Base-by-base conservation (phyloP, 306 rosid species). In the Glycine soja region DNA sequence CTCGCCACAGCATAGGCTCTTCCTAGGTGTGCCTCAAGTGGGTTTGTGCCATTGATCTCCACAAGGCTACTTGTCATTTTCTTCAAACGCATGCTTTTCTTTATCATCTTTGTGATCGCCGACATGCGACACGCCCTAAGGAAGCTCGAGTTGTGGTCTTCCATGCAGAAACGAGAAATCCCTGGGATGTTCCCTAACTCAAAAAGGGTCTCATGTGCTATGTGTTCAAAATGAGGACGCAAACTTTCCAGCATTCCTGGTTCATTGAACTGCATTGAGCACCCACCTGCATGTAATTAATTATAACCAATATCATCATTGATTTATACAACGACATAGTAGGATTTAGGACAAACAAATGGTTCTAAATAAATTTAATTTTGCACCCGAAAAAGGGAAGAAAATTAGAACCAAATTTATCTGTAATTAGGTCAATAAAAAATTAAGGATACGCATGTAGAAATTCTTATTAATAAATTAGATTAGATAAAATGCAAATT, bases 71-170 rank as follows among this genome's bases (percentile, higher is more conserved):
- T 3, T 12, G 16, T 30, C 45, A 62, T 32, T 0, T 10, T 62
- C 43, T 34, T 62, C 45, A 34, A 4, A 3, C 43, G 42, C 69
- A 62, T 62, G 15, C 69, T 12, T 6, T 62, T 45, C 42, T 6
- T 62, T 30, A 62, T 62, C 45, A 3, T 11, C 69, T 62, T 62
- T 2, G 45, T 62, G 2, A 11, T 30, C 16, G 13, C 69, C 9
- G 69, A 62, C 69, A 62, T 62, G 45, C 69, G 69, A 34, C 69
- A 62, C 4, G 69, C 69, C 16, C 69, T 62, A 32, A 10, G 16
- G 69, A 62, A 34, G 69, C 45, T 30, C 9, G 18, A 0, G 18
- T 62, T 62, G 4, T 62, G 69, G 7, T 34, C 16, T 10, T 34
- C 5, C 45, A 11, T 6, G 69, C 69, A 11, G 45, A 62, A 62